Evolutionary conservation across 371 early-diverging fungal genomes (phyloP), one percentile per base, ranked within the genome.

Genomic region (Dinochytrium kinnereticum): DNA sequence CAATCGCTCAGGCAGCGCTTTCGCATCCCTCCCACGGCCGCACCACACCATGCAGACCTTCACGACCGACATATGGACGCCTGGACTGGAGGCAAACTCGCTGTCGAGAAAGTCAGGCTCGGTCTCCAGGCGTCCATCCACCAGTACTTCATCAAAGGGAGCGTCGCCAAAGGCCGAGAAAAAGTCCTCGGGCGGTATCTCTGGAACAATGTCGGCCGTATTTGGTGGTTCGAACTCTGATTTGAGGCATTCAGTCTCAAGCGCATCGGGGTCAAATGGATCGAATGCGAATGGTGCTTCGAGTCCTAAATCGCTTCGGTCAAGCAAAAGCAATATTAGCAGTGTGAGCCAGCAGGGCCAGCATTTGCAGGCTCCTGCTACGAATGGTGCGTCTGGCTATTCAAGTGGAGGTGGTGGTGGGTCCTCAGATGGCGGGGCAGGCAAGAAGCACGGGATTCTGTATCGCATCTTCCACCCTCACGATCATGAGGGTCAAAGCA

Each of bases 391-490:
- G 34, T 34, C 13, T 37, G 61, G 61, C 34, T 61, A 61, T 24
- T 61, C 61, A 13, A 61, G 61, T 33, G 66, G 66, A 17, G 49
- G 24, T 33, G 28, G 61, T 24, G 66, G 66, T 33, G 49, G 24
- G 24, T 37, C 66, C 44, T 40, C 38, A 19, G 40, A 66, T 26
- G 64, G 40, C 64, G 40, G n/a, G 10, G 24, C 69, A 19, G 39
- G 33, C 40, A 71, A 67, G 64, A 66, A 72, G 33, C 74, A 70
- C 33, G 72, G 68, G 53, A 78, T 81, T 51, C 44, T 81, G 51
- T 81, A 81, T 71, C 73, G 75, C 38, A 78, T 81, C 70, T 81
- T 81, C 72, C 81, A 81, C 64, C 73, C 68, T 17, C 33, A 61
- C 34, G 66, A 66, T 28, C 44, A 66, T 37, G 66, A 44, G 10